Evolutionary conservation across 345 rosid genomes (phyloP), one percentile per base, ranked within the genome.

Genomic region (Boechera retrofracta): DNA sequence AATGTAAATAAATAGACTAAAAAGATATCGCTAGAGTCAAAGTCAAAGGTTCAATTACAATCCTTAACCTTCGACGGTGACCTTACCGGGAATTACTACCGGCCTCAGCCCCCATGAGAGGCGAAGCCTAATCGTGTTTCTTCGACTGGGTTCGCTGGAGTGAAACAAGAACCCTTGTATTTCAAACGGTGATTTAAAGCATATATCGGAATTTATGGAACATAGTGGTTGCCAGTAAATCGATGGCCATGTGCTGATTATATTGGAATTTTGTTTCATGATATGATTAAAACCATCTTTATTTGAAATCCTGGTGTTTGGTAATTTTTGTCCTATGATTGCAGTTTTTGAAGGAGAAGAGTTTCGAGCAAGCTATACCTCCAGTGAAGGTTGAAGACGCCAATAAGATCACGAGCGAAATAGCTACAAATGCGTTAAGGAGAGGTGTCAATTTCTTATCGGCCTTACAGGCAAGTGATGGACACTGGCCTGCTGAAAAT

Each of bases 401-500:
- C 4, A 71, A 81, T 60, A 64, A 79, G 24, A 85, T 87, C 10
- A 63, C 86, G 6, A 49, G 74, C 10, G 88, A 85, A 55, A 83
- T 82, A 77, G 84, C 87, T 48, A 73, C 88, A 21, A 64, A 79
- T 10, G 79, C 88, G n/a, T 62, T 86, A 56, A 74, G 47, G 74
- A 81, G 87, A 80, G 80, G 83, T 5, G 89, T 77, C 47, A 24
- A 69, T 72, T 83, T 88, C 80, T 85, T 85, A 79, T 85, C 92
- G 12, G 85, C 83, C 11, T 84, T 88, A 74, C 92, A 88, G 58
- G 85, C 89, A 12, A 77, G 78, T 38, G 88, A 88, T 47, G 92
- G 92, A 10, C 89, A 88, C 68, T 88, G 92, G 91, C 89, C 89
- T 2, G 88, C 89, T 21, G 89, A 88, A 76, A 86, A 84, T 55